phyloP scores from a whole-genome alignment of 1,139 yeast species.

The Sugiyamaella novakii region DNA sequence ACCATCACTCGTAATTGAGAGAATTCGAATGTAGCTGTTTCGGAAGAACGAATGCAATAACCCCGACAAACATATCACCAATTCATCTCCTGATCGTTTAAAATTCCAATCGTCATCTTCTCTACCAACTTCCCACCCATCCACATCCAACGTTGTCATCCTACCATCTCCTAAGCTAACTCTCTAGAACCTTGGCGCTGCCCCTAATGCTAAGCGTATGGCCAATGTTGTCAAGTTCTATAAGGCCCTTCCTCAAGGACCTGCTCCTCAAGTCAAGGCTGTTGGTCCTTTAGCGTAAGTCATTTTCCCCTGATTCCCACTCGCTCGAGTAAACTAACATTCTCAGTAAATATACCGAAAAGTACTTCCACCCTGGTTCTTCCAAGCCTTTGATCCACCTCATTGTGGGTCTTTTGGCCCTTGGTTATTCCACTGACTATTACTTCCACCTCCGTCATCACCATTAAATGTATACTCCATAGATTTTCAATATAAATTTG shows the following conservation, averaged over 20 bases:
- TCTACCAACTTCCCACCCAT: too few species aligned
- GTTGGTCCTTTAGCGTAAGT: slow-evolving; percentile 62
- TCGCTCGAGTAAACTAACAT: slow-evolving; percentile 8
- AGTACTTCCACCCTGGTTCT: slow-evolving; percentile 69
- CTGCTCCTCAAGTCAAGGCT: slow-evolving; percentile 74
- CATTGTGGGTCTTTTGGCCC: slow-evolving; percentile 65
- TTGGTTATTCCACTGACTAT: slow-evolving; percentile 94
- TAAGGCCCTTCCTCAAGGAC: slow-evolving; percentile 94
- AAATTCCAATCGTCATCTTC: too few species aligned
- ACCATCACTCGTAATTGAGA: too few species aligned
- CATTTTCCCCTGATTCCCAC: background rate
- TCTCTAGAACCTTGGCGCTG: slow-evolving; percentile 82
- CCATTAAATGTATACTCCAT: slow-evolving; percentile 22
- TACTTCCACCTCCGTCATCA: slow-evolving; percentile 80
- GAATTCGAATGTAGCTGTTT: too few species aligned
- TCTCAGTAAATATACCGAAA: slow-evolving; percentile 56
- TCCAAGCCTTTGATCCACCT: slow-evolving; percentile 78
- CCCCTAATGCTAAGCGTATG: slow-evolving; percentile 97
- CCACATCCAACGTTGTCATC: too few species aligned
- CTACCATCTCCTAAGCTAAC: background rate
- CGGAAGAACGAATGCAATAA: too few species aligned
- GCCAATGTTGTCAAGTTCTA: slow-evolving; percentile 92
- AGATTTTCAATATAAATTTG: too few species aligned
- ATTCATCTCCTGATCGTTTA: too few species aligned
- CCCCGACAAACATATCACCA: too few species aligned